Evolutionary conservation across 2,329 filamentous ascomycete genomes (phyloP).

Genomic region (Hypoxylon sp.): DNA sequence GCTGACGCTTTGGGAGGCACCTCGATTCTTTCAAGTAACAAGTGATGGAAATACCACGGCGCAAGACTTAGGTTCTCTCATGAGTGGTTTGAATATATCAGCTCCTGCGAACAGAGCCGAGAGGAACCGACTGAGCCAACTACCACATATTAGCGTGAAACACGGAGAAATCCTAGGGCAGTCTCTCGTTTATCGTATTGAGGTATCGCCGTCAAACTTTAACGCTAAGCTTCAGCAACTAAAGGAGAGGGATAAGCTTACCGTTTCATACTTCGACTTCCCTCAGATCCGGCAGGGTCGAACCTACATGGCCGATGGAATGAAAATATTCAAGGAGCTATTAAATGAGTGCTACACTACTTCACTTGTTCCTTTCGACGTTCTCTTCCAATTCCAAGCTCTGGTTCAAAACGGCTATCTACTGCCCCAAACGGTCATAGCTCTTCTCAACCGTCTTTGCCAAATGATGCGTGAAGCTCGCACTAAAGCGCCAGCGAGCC

Average conservation of each 20-base stretch:
- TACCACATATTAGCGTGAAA: conserved; percentile 48
- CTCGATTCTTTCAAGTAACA: conserved; percentile 61
- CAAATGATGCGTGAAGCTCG: background rate
- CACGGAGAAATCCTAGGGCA: conserved; percentile 58
- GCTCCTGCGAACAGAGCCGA: conserved; percentile 31
- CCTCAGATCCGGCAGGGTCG: conserved; percentile 27
- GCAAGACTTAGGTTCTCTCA: conserved; percentile 49
- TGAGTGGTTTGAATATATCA: conserved; percentile 40
- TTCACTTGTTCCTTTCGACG: conserved; percentile 63
- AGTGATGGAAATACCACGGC: background rate
- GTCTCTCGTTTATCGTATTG: conserved; percentile 63
- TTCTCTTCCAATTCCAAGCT: conserved; percentile 74
- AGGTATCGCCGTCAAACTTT: conserved; percentile 50
- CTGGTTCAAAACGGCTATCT: conserved; percentile 75
- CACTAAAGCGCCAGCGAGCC: background rate
- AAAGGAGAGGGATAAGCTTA: conserved; percentile 48
- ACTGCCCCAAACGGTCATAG: conserved; percentile 65
- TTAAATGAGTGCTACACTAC: conserved; percentile 51
- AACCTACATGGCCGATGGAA: conserved; percentile 43
- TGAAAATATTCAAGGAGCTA: conserved; percentile 55
- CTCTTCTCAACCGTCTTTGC: conserved; percentile 56
- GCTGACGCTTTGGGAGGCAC: conserved; percentile 67
- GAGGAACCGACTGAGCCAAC: conserved; percentile 52
- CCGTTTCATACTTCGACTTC: conserved; percentile 48
- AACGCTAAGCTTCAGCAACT: conserved; percentile 51